Conservation (phyloP, 2,329 filamentous ascomycete genomes). For the Aspergillus brasiliensis region DNA sequence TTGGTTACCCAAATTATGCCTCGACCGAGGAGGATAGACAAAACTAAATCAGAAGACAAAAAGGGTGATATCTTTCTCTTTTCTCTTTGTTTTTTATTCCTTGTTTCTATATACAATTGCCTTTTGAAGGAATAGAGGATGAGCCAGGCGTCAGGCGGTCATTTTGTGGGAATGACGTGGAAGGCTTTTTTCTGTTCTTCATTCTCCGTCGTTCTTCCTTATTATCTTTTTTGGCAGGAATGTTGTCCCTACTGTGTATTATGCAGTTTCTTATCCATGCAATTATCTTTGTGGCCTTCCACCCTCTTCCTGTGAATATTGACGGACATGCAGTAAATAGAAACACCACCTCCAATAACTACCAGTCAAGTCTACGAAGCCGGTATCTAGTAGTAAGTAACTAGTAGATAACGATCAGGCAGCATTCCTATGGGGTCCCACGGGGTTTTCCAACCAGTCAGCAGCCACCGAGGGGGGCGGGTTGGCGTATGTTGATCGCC, state of each 20-base stretch:
- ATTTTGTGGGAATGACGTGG: conserved; percentile 6
- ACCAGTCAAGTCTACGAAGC: too few species aligned
- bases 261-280: too few species aligned
- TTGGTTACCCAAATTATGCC: too few species aligned
- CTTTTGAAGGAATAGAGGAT: background rate
- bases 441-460: background rate
- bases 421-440: background rate
- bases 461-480: background rate
- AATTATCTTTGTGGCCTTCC: too few species aligned
- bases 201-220: background rate
- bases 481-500: background rate
- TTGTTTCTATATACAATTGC: background rate
- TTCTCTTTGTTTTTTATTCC: background rate
- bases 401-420: background rate
- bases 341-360: background rate
- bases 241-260: background rate
- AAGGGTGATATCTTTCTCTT: background rate
- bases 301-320: background rate
- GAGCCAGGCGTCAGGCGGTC: background rate
- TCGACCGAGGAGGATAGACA: too few species aligned
- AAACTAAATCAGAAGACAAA: too few species aligned
- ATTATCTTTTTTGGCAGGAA: too few species aligned
- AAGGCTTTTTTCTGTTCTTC: conserved; percentile 9
- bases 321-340: background rate
- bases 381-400: too few species aligned